Evolutionary conservation across 2,329 filamentous ascomycete genomes (phyloP), one percentile per base, ranked within the genome.

Genomic region (Emmonsiellopsis sp.): DNA sequence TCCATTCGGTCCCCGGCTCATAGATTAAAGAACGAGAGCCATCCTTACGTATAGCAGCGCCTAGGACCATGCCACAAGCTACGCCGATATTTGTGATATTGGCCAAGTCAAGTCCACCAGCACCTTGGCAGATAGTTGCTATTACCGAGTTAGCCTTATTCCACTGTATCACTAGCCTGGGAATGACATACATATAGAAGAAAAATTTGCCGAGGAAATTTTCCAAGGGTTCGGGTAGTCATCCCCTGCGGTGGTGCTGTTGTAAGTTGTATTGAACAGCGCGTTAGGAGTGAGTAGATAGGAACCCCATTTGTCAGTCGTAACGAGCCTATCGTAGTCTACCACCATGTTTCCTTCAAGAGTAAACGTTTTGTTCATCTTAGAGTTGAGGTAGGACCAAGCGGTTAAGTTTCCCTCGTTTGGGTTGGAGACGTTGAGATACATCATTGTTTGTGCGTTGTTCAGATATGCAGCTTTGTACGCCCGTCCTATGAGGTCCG

Each of bases 381-480:
- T 46, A 0, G 71, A 73, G 38, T 74, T 65, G n/a, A 73, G 51
- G 55, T 73, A 73, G 0, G 58, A 58, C 46, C 68, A 73, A 0
- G 68, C 54, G 34, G 59, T 44, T 3, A 61, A 45, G 7, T 58
- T 42, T 7, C 49, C 43, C 8, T 55, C 57, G 26, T 51, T 58
- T 2, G 59, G 62, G 41, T 63, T 63, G 1, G 72, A 72, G 9
- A 75, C 59, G 55, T 76, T 76, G 50, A 72, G 55, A 38, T 66
- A 71, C 1, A 69, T 38, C 68, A 73, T 72, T 2, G 66, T 65
- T 16, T 65, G 65, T 3, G 58, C 63, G 57, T 78, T 78, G 40
- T 68, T 69, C 5, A 73, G 55, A 67, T 65, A 75, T 0, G 74
- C 76, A 0, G 68, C 73, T 54, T 70, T 69, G 53, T 74, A 76